These are phyloP conservation scores for Penicillium bovifimosum DNA, from an alignment of 495 filamentous ascomycete genomes.

Conservation along the genomic window DNA sequence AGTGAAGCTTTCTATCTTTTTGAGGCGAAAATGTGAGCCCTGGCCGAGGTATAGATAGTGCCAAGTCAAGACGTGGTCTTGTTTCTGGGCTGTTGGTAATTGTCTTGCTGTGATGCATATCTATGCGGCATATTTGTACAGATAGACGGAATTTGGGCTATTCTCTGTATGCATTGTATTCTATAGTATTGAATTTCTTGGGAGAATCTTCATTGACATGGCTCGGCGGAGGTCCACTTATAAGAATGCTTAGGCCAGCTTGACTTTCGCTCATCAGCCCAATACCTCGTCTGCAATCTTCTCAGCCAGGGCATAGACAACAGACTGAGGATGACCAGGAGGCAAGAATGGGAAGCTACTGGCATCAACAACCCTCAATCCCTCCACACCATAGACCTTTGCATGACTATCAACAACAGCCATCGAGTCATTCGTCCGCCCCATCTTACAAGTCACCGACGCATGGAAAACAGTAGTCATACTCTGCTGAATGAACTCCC, in stretches of 20 bases:
- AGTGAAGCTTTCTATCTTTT: conserved; percentile 1
- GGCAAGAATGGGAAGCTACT: conserved; percentile 44
- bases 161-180: conserved; percentile 35
- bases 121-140: conserved; percentile 34
- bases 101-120: conserved; percentile 14
- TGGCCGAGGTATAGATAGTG: background rate
- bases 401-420: conserved; percentile 47
- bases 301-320: conserved; percentile 49
- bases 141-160: conserved; percentile 33
- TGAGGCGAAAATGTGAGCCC: conserved; percentile 1
- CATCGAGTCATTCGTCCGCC: conserved; percentile 32
- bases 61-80: background rate
- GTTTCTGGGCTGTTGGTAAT: background rate
- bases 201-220: background rate
- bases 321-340: conserved; percentile 48
- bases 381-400: conserved; percentile 43
- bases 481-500: conserved; percentile 33
- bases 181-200: conserved; percentile 22
- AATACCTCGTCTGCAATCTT: conserved; percentile 51
- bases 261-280: background rate
- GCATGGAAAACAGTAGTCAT: conserved; percentile 47
- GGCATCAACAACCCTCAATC: conserved; percentile 51
- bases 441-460: conserved; percentile 45
- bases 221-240: background rate
- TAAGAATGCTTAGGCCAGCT: background rate